Conservation (phyloP, 495 filamentous ascomycete genomes). For the Neurospora sublineolata region DNA sequence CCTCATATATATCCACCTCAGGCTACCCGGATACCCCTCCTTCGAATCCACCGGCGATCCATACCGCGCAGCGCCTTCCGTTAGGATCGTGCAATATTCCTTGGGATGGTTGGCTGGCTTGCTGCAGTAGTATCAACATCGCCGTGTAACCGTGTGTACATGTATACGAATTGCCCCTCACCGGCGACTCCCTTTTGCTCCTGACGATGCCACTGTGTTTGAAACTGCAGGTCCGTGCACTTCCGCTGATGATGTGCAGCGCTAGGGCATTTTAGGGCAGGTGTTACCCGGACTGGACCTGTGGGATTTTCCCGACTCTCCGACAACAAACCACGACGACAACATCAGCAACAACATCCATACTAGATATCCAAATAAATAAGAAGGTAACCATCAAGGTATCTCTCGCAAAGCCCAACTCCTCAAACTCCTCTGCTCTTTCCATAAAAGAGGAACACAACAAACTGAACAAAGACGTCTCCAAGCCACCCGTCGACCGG, state of each 20-base stretch:
- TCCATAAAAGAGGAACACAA: neutral
- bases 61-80: neutral
- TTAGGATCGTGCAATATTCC: neutral
- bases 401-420: neutral
- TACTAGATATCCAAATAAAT: no score
- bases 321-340: neutral
- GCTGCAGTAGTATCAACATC: neutral
- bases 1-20: neutral
- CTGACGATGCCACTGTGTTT: neutral
- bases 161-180: neutral
- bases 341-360: neutral
- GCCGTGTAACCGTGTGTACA: neutral
- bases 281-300: neutral
- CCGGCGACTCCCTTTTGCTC: neutral
- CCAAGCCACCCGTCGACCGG: neutral
- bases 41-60: neutral
- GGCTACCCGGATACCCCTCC: neutral
- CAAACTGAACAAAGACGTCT: neutral
- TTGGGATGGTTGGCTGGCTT: neutral
- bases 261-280: neutral
- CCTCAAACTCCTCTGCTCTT: neutral
- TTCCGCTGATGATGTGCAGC: neutral
- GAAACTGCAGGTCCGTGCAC: neutral
- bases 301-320: neutral
- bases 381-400: no score